Base-by-base conservation (phyloP, 2,329 filamentous ascomycete genomes). In the Eutypella sp. region DNA sequence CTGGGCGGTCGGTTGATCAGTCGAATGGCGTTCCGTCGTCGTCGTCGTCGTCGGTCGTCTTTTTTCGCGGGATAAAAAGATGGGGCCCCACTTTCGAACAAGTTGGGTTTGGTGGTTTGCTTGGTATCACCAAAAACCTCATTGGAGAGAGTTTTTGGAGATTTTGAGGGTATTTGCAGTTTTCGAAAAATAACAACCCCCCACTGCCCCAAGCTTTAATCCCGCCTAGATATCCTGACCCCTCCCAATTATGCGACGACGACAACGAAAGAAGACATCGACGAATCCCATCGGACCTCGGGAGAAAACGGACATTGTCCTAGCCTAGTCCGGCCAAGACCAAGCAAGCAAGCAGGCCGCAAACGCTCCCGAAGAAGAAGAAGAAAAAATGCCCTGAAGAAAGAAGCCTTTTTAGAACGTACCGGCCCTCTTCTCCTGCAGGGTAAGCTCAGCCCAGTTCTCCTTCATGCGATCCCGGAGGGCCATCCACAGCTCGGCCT, bases 351-450 rank as follows among this genome's bases (percentile, higher is more conserved):
- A 34, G 15, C 15, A 9, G 18, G 31, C n/a, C 18, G 31, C 31
- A 4, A 16, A 16, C 10, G 31, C 10, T 4, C 18, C 31, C 31
- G 15, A 9, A n/a, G 31, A 16, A 16, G 15, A 41, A 43, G 43
- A 33, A n/a, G 16, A 29, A 37, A 34, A 37, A 41, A 42, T 44
- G 44, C 49, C 49, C n/a, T n/a, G n/a, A n/a, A n/a, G n/a, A n/a
- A n/a, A n/a, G n/a, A n/a, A n/a, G n/a, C n/a, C n/a, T n/a, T n/a
- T n/a, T n/a, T n/a, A n/a, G n/a, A n/a, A 89, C 91, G 69, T 84
- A 96, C 93, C 92, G 62, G 93, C 93, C 79, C 95, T 97, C 88
- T 99, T 96, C 82, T 99, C 93, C 73, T 93, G 87, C 64, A 95
- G 59, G 43, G 93, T 96, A 76, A 99, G 77, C 67, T 97, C 89